Evolutionary conservation across 257 asterid genomes (phyloP).

Genomic region (Przewalskia tangutica): DNA sequence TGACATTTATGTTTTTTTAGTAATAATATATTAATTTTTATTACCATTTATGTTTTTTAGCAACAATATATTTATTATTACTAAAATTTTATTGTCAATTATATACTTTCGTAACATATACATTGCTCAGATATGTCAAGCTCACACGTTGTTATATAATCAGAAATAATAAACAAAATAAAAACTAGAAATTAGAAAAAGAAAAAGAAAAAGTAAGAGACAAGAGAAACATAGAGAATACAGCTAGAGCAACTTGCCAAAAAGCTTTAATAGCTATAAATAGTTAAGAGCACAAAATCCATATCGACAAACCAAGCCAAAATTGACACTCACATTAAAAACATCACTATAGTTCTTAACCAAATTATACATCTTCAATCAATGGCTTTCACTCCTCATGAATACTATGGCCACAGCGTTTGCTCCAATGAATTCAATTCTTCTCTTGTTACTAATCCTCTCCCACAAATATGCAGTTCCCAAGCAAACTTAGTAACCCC

Average conservation of each 20-base stretch:
- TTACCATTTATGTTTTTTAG: too few species aligned
- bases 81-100: too few species aligned
- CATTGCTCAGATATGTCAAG: not conserved
- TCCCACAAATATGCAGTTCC: not conserved
- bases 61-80: too few species aligned
- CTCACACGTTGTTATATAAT: not conserved
- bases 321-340: not conserved
- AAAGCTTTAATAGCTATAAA: constrained; percentile 34
- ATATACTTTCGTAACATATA: too few species aligned
- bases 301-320: constrained; percentile 10
- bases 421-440: constrained; percentile 16
- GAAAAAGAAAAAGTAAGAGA: not conserved
- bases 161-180: not conserved
- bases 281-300: constrained; percentile 28
- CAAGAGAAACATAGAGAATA: constrained; percentile 2
- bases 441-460: not conserved
- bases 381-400: constrained; percentile 49
- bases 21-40: too few species aligned
- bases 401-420: constrained; percentile 11
- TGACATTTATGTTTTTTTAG: too few species aligned
- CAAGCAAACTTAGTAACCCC: not conserved
- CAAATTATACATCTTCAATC: not conserved
- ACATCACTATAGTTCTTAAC: not conserved
- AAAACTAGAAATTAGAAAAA: not conserved
- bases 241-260: constrained; percentile 19